These are phyloP conservation scores for Camellia japonica DNA, from an alignment of 148 eudicot species.

Conservation along the genomic window DNA sequence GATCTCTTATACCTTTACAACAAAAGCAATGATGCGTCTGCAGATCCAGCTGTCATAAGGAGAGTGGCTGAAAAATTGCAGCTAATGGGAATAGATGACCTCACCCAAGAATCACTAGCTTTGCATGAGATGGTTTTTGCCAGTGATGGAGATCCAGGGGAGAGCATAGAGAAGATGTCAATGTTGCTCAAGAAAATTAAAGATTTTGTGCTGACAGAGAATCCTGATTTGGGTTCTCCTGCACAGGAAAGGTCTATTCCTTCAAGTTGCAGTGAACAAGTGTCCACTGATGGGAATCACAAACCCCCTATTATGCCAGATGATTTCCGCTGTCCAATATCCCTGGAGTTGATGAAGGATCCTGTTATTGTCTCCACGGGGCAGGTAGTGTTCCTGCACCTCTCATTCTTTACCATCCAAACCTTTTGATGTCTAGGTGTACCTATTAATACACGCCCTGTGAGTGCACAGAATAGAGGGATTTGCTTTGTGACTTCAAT, in stretches of 20 bases:
- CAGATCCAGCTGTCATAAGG: slow-evolving; percentile 53
- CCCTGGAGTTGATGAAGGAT: slow-evolving; percentile 90
- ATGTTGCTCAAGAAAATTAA: slow-evolving; percentile 77
- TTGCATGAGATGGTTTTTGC: slow-evolving; percentile 81
- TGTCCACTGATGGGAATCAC: slow-evolving; percentile 42
- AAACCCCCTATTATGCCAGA: slow-evolving; percentile 65
- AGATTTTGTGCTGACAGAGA: slow-evolving; percentile 84
- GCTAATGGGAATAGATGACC: slow-evolving; percentile 65
- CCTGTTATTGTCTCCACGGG: slow-evolving; percentile 98
- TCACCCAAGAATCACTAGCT: slow-evolving; percentile 90
- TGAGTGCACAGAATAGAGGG: background rate
- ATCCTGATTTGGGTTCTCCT: slow-evolving; percentile 51
- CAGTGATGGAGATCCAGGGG: slow-evolving; percentile 71
- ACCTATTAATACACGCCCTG: background rate
- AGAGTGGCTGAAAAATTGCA: slow-evolving; percentile 74
- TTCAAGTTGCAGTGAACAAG: slow-evolving; percentile 45
- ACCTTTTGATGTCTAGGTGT: background rate
- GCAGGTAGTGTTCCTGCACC: slow-evolving; percentile 50
- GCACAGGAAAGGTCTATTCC: slow-evolving; percentile 40
- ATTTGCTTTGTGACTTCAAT: background rate
- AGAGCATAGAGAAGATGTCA: slow-evolving; percentile 94
- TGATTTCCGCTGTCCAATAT: slow-evolving; percentile 94
- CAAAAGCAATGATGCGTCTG: slow-evolving; percentile 39
- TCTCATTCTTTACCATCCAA: background rate
- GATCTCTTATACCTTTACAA: slow-evolving; percentile 62